Base-by-base conservation (phyloP, 345 rosid genomes). In the Gossypium raimondii region DNA sequence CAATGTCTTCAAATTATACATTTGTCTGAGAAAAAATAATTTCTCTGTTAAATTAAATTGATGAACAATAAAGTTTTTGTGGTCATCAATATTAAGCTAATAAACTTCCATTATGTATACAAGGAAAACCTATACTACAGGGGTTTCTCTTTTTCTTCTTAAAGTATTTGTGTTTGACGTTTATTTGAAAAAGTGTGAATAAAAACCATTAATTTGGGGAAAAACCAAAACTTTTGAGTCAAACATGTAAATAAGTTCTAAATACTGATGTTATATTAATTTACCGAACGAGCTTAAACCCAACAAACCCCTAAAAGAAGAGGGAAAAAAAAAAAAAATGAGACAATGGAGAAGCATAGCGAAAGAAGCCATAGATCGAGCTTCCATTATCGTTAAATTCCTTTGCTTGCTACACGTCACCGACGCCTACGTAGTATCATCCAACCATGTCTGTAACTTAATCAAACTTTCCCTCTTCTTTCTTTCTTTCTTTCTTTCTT, bases 321-420 rank as follows among this genome's bases (percentile, higher is more conserved):
- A 34, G 45, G 29, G 50, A 47, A 20, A 58, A 22, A 9, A 58
- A 59, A 48, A 11, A 22, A 20, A 58, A 59, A 55, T 83, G 73
- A 79, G 73, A 24, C 78, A 59, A 73, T 89, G 89, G 88, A 73
- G 73, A 77, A 72, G 56, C 67, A 53, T 82, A 13, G 87, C 76
- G 0, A 85, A 72, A 69, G 94, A 84, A 74, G 89, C 88, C 9
- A 45, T 78, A 14, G 78, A 56, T 12, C 73, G 75, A 73, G 70
- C 81, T 48, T 81, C 79, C 41, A 71, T 67, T 1, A 69, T 80
- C 58, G 81, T 77, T 41, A 79, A 65, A 56, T 84, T 79, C 74
- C 81, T 86, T 63, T 81, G 90, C 65, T 82, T 85, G 71, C 82
- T 88, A 63, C 90, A 92, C 77, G 86, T 89, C 80, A 84, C 90